These are phyloP conservation scores for Mitragyna speciosa DNA, from an alignment of 257 asterid genomes.

Conservation along the genomic window DNA sequence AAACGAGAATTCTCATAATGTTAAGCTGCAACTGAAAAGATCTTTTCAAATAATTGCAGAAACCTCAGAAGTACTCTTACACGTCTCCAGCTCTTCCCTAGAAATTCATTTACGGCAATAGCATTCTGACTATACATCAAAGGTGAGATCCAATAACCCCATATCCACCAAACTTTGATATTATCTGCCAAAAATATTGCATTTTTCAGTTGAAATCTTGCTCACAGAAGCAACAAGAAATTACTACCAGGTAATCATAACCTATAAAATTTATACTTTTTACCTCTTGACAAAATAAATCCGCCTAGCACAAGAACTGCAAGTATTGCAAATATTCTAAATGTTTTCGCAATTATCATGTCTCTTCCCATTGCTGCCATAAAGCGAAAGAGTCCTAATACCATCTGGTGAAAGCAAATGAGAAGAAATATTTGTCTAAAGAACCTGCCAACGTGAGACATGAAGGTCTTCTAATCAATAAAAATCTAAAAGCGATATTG, in stretches of 20 bases:
- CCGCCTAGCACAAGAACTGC: constrained; percentile 89
- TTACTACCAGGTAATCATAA: no score
- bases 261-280: not conserved
- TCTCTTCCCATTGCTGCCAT: constrained; percentile 81
- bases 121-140: constrained; percentile 94
- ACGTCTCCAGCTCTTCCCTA: constrained; percentile 69
- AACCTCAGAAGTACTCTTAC: constrained; percentile 62
- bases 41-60: constrained; percentile 56
- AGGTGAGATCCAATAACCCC: constrained; percentile 75
- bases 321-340: constrained; percentile 82
- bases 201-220: no score
- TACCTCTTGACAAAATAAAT: constrained; percentile 81
- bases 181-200: no score
- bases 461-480: no score
- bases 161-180: no score
- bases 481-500: no score
- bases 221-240: no score
- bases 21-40: no score
- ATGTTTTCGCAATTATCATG: constrained; percentile 85
- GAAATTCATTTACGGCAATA: constrained; percentile 81
- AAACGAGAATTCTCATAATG: not conserved
- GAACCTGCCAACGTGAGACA: constrained; percentile 47
- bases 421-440: constrained; percentile 57
- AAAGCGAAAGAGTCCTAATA: constrained; percentile 79
- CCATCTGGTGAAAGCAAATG: constrained; percentile 82